Conservation (phyloP, 192 early-diverging fungal species). For the Rhizophlyctis rosea region DNA sequence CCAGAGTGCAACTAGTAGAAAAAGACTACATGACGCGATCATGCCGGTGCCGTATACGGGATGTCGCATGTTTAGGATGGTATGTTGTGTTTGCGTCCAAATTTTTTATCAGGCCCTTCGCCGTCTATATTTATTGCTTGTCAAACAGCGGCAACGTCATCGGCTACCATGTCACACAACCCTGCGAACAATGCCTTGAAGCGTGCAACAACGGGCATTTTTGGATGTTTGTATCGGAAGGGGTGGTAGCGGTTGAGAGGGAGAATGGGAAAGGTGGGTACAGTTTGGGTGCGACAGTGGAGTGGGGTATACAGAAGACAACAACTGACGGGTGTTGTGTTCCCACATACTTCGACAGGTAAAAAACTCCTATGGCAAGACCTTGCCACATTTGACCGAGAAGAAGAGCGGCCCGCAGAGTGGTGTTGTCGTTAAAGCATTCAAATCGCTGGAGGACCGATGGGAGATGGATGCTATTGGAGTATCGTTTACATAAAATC, state of each 20-base stretch:
- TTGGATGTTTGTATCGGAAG: constrained; percentile 76
- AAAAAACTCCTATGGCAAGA: too few species aligned
- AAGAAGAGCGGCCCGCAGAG: too few species aligned
- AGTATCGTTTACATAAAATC: too few species aligned
- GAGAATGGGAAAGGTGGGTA: neutral
- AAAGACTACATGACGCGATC: constrained; percentile 78
- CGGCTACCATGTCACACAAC: constrained; percentile 78
- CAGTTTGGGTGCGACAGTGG: too few species aligned
- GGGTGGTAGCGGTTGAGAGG: neutral
- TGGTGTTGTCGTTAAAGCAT: too few species aligned
- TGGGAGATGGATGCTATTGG: too few species aligned
- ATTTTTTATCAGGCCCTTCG: neutral
- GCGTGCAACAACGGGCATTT: constrained; percentile 97
- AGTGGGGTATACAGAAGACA: too few species aligned
- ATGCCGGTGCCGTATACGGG: constrained; percentile 73
- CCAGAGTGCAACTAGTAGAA: constrained; percentile 65
- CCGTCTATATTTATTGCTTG: neutral
- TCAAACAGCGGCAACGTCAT: constrained; percentile 53
- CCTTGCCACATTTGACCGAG: too few species aligned
- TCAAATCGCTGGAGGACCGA: too few species aligned
- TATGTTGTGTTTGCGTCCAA: constrained; percentile 26
- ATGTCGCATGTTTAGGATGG: constrained; percentile 78
- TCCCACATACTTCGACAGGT: too few species aligned
- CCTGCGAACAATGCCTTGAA: constrained; percentile 79
- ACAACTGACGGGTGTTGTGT: too few species aligned